phyloP scores from a whole-genome alignment of 1,139 yeast genomes.

The Nakaseomyces bracarensis region DNA sequence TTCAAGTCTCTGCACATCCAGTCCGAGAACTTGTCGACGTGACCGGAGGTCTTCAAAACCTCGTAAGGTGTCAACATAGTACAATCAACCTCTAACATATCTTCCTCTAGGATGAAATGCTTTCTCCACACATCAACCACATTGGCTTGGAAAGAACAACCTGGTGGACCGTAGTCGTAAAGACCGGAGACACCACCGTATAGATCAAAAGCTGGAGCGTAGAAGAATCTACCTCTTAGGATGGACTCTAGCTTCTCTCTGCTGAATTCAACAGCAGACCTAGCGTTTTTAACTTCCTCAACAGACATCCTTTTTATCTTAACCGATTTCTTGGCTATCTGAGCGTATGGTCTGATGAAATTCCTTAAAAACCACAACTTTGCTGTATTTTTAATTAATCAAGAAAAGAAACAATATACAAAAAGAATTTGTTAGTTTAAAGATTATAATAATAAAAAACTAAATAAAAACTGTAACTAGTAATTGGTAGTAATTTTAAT shows the following conservation, averaged over 20 bases:
- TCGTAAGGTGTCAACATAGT: constrained; percentile 97
- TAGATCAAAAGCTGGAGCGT: constrained; percentile 93
- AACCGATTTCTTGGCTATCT: constrained; percentile 25
- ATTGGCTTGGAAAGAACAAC: constrained; percentile 96
- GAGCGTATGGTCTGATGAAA: constrained; percentile 25
- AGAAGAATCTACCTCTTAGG: constrained; percentile 90
- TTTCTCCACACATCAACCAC: constrained; percentile 93
- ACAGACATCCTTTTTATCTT: constrained; percentile 28
- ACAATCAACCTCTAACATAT: constrained; percentile 97
- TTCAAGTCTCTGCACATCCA: constrained; percentile 97
- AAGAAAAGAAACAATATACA: not conserved
- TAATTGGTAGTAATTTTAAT: too few species aligned
- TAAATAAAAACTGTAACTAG: too few species aligned
- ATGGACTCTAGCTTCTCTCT: constrained; percentile 87
- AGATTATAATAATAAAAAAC: not conserved
- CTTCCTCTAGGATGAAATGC: constrained; percentile 95
- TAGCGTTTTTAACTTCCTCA: constrained; percentile 35
- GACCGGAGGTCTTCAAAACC: constrained; percentile 97
- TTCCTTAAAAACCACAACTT: constrained; percentile 25
- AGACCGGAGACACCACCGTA: constrained; percentile 98
- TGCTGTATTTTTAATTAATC: constrained; percentile 1
- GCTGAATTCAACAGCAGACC: constrained; percentile 44
- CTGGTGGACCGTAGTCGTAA: constrained; percentile 99
- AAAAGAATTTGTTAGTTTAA: too few species aligned
- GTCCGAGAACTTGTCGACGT: constrained; percentile 96